A percentile compares a stretch with the other conserved stretches of the same genome.
phyloP scores from a whole-genome alignment of 2,329 filamentous ascomycete species.

The Juglanconis sp. region DNA sequence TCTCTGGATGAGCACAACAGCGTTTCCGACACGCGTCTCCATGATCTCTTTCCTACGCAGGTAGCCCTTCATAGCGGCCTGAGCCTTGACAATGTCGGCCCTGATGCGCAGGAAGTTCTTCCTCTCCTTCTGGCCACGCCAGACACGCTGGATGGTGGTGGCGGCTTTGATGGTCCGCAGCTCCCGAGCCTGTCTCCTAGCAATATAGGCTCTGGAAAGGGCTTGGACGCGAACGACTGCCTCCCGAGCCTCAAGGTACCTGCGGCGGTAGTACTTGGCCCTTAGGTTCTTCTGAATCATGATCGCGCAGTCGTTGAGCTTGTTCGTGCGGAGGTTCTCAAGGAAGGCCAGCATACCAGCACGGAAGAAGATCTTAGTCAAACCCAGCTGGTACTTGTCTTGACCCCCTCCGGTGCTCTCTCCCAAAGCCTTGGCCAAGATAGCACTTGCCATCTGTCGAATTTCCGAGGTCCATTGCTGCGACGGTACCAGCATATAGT shows the following conservation, averaged over 20 bases:
- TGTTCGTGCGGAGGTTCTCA: conserved; percentile 86
- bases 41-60: conserved; percentile 86
- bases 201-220: conserved; percentile 71
- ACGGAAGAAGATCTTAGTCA: conserved; percentile 99
- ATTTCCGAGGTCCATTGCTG: conserved; percentile 91
- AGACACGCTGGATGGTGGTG: conserved; percentile 91
- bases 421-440: conserved; percentile 83
- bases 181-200: conserved; percentile 75
- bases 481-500: conserved; percentile 96
- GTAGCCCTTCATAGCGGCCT: conserved; percentile 89
- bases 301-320: conserved; percentile 88
- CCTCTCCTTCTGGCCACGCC: conserved; percentile 87
- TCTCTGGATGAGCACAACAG: conserved; percentile 84
- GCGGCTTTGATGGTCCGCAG: conserved; percentile 80
- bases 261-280: conserved; percentile 90
- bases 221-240: conserved; percentile 80
- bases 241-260: conserved; percentile 81
- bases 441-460: conserved; percentile 87
- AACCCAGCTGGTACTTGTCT: conserved; percentile 95
- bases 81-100: conserved; percentile 80
- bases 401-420: conserved; percentile 68
- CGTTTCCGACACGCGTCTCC: conserved; percentile 90
- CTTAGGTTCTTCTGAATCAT: conserved; percentile 99
- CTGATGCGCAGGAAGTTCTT: conserved; percentile 76
- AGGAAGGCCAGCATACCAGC: conserved; percentile 98